phyloP scores from a whole-genome alignment of 352 stramenopile species.

The Phytophthora pisi region DNA sequence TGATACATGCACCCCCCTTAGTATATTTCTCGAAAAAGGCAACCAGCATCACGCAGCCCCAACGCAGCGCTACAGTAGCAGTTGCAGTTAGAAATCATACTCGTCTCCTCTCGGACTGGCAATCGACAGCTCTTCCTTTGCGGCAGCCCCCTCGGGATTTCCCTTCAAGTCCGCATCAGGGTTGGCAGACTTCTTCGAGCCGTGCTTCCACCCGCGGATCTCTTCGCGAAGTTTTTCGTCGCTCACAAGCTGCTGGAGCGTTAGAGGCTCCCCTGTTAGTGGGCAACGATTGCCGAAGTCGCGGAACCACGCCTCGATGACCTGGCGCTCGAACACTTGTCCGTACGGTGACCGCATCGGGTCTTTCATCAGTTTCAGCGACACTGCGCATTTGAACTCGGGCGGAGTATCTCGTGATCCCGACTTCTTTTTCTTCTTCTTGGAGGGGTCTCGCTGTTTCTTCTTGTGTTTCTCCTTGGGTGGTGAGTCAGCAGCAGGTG shows the following conservation, averaged over 20 bases:
- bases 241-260: slow-evolving; percentile 47
- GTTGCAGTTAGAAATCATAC: slow-evolving; percentile 30
- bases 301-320: slow-evolving; percentile 83
- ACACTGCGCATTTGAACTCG: slow-evolving; percentile 81
- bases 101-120: slow-evolving; percentile 27
- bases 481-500: slow-evolving; percentile 14
- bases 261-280: slow-evolving; percentile 73
- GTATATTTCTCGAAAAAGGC: background rate
- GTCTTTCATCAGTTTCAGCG: slow-evolving; percentile 71
- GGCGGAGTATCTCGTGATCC: slow-evolving; percentile 39
- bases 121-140: slow-evolving; percentile 9
- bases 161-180: slow-evolving; percentile 13
- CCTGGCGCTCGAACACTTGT: slow-evolving; percentile 77
- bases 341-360: slow-evolving; percentile 75
- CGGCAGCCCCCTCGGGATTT: background rate
- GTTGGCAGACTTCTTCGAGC: slow-evolving; percentile 23
- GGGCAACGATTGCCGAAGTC: slow-evolving; percentile 86
- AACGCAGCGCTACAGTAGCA: background rate
- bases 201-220: slow-evolving; percentile 75
- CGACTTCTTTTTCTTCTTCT: slow-evolving; percentile 48
- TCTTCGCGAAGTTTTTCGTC: slow-evolving; percentile 63
- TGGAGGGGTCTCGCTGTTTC: slow-evolving; percentile 30
- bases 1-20: background rate
- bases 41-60: background rate
- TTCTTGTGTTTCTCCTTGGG: slow-evolving; percentile 31